Evolutionary conservation across 75 land plant species (phyloP), one percentile per base, ranked within the genome.

Genomic region (Cunninghamia lanceolata): DNA sequence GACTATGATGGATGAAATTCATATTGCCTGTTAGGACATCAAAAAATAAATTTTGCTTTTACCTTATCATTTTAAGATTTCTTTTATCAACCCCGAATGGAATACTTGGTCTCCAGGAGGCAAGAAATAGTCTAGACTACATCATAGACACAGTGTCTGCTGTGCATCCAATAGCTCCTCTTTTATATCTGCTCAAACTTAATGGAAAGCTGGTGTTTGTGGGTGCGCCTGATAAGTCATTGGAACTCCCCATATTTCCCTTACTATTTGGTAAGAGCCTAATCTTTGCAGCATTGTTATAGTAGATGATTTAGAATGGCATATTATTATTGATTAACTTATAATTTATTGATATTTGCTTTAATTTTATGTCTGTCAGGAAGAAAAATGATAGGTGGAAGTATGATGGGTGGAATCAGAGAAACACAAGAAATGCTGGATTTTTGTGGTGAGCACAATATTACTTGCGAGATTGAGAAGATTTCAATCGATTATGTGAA

Each of bases 121-220:
- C 89, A 1, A 87, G 74, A 10, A 91, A 92, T 71, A 89, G 91
- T 36, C 86, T 96, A 19, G 96, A 96, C 82, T 96, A 94, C 82
- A 93, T 96, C 52, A 85, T 94, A 59, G 93, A 96, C 85, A 96
- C 98, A 1, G 89, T 96, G 40, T 95, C 98, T 10, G 93, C 88
- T 25, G 42, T 71, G 36, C 98, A 96, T 80, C 91, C 94, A 1
- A 91, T 96, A 9, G 94, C 92, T 83, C 92, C 94, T 1, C 94
- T 93, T 52, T 86, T 96, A 5, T 77, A 91, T 1, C 83, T 96
- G 84, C 84, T 96, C 43, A 93, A 91, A 81, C 81, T 94, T 32
- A 90, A 94, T 54, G 97, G 97, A 16, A 94, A 92, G 88, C 45
- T 93, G 73, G 88, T 96, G 36, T 35, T 96, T 52, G 85, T 90